Base-by-base conservation (phyloP, 257 asterid species). In the Scutellaria galericulata region DNA sequence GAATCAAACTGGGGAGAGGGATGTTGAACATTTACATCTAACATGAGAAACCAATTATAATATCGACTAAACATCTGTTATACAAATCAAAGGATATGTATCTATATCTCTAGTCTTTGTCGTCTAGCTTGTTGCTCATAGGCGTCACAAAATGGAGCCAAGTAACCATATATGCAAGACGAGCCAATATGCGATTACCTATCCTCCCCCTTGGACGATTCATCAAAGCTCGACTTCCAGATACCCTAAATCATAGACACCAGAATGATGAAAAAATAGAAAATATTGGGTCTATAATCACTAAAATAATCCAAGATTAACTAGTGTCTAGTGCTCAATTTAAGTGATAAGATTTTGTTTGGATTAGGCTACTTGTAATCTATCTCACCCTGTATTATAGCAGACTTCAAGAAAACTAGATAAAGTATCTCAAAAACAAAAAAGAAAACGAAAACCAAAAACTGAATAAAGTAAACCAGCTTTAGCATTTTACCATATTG, bases 201-300 rank as follows among this genome's bases (percentile, higher is more conserved):
- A 95, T 81, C 83, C 99, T 91, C 55, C 92, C 96, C 80, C 96
- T 83, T 7, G 99, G 99, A 79, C 77, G 98, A 64, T 83, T 88
- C 98, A 92, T 95, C 78, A 95, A 74, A 68, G 85, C 96, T 75
- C 95, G 87, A 75, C 93, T 83, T 12, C 97, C 92, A 12, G 93
- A 87, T 66, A 90, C 97, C 99, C 99, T 95, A 87, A 61, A 80
- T 66, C 77, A 77, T 8, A 52, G 40, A 71, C 76, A 71, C 80
- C 48, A 71, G 70, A 31, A 63, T 9, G 35, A 68, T 14, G 44
- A 46, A 41, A 61, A 69, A 4, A 11, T 8, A 42, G 10, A 7
- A 54, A 24, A 48, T 40, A 39, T 14, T 15, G 41, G 46, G 9
- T 7, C 53, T 45, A 40, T 22, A 59, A 51, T n/a, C n/a, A n/a